Evolutionary conservation across 306 rosid species (phyloP).

Genomic region (Canavalia ensiformis): DNA sequence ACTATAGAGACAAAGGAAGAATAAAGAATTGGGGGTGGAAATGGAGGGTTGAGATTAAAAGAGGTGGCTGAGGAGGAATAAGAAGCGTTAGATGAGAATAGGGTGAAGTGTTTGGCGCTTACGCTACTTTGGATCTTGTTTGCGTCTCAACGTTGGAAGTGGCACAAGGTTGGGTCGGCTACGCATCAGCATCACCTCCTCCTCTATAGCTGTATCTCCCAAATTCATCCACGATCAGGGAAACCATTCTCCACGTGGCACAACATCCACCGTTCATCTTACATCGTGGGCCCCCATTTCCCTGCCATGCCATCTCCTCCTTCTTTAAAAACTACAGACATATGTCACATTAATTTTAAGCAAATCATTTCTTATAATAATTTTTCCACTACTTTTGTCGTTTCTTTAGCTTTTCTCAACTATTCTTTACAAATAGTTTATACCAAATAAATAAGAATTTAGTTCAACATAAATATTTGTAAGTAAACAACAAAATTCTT

Average conservation of each 20-base stretch:
- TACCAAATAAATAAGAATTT: too few relatives aligned
- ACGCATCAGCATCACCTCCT: slow-evolving; percentile 56
- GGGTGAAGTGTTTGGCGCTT: slow-evolving; percentile 81
- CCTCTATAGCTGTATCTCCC: slow-evolving; percentile 52
- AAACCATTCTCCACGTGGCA: slow-evolving; percentile 53
- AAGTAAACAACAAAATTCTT: too few relatives aligned
- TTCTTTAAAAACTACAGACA: not conserved
- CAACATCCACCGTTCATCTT: not conserved
- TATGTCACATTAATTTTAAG: not conserved
- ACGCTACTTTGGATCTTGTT: slow-evolving; percentile 89
- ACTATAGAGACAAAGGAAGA: slow-evolving; percentile 56
- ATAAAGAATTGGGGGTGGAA: slow-evolving; percentile 43
- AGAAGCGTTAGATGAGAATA: slow-evolving; percentile 61
- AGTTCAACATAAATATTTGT: too few relatives aligned
- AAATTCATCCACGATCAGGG: slow-evolving; percentile 49
- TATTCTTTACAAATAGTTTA: too few relatives aligned
- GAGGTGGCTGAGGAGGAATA: slow-evolving; percentile 56
- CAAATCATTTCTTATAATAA: not conserved
- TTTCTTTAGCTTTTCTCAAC: too few relatives aligned
- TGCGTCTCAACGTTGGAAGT: slow-evolving; percentile 70
- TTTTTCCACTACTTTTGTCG: too few relatives aligned
- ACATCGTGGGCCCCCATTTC: slow-evolving; percentile 33
- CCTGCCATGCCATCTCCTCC: not conserved
- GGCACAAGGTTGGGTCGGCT: slow-evolving; percentile 82
- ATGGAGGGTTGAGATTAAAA: slow-evolving; percentile 65